Evolutionary conservation across 805 yeast genomes (phyloP).

Genomic region (Metschnikowia peoriensis): DNA sequence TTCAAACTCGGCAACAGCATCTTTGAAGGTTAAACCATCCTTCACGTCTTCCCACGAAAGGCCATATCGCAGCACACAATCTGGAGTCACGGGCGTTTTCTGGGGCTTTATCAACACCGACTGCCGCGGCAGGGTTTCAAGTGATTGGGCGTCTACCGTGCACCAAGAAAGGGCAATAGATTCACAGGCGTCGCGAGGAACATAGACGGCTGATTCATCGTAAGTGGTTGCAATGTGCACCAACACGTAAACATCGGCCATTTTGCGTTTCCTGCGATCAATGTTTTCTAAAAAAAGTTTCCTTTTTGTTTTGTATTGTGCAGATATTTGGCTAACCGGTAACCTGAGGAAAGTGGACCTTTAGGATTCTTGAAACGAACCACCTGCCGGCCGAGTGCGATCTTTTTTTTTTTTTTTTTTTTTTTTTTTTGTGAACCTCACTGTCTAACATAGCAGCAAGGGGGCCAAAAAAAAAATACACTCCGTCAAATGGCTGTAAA

Average conservation of each 20-base stretch:
- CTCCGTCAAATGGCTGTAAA: too few species aligned
- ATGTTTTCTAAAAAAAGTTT: too few species aligned
- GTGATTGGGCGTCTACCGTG: constrained; percentile 51
- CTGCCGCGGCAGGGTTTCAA: constrained; percentile 43
- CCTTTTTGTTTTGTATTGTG: neutral
- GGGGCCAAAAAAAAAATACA: neutral
- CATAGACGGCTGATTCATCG: constrained; percentile 58
- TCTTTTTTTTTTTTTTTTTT: neutral
- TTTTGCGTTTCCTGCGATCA: constrained; percentile 13
- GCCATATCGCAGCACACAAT: constrained; percentile 49
- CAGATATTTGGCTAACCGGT: neutral
- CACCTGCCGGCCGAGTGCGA: constrained; percentile 8
- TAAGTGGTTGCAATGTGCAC: constrained; percentile 63
- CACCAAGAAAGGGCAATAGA: constrained; percentile 68
- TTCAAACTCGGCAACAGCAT: constrained; percentile 59
- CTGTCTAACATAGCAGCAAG: neutral
- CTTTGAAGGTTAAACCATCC: constrained; percentile 57
- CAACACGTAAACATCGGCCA: constrained; percentile 59
- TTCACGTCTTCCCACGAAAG: constrained; percentile 62
- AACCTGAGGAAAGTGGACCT: neutral
- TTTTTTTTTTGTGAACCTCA: neutral
- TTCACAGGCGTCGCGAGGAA: constrained; percentile 66
- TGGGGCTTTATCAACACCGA: constrained; percentile 56
- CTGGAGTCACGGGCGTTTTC: constrained; percentile 63
- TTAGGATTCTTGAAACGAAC: neutral